Conservation (phyloP, 2,329 filamentous ascomycete genomes). For the Zasmidium cellare region DNA sequence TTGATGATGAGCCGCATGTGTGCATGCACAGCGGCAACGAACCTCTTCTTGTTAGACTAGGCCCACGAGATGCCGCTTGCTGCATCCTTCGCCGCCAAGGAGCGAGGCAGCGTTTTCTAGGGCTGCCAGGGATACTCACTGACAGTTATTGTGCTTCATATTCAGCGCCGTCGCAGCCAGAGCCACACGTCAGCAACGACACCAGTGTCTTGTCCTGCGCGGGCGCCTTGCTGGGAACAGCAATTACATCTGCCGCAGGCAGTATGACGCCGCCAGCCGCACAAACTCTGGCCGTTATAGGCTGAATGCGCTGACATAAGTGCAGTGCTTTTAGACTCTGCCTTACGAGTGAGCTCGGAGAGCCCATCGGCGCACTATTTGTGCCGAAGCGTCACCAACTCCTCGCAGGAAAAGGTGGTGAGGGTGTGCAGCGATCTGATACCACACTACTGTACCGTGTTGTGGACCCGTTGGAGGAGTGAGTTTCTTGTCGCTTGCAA, state of each 20-base stretch:
- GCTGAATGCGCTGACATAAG: conserved; percentile 2
- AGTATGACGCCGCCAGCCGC: background rate
- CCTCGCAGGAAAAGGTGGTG: background rate
- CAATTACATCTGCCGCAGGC: background rate
- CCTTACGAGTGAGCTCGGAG: background rate
- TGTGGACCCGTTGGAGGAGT: background rate
- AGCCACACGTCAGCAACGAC: background rate
- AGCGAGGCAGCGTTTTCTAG: background rate
- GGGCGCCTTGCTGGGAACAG: background rate
- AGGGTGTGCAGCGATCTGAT: background rate
- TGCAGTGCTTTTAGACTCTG: background rate
- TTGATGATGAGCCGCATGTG: background rate
- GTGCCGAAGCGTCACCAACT: no score
- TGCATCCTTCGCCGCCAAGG: background rate
- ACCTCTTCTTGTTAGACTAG: no score
- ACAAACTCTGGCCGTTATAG: background rate
- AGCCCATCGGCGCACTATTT: background rate
- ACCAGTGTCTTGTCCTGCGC: background rate
- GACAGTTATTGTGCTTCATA: background rate
- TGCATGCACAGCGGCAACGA: conserved; percentile 6
- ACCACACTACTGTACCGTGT: background rate
- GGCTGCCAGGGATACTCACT: background rate
- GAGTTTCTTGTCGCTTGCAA: background rate
- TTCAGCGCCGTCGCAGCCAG: background rate
- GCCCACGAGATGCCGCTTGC: no score